Percentiles rank a stretch among this genome's conserved stretches.
Evolutionary conservation across 495 filamentous ascomycete species (phyloP).

Genomic region (Astrothelium subdiscretum): DNA sequence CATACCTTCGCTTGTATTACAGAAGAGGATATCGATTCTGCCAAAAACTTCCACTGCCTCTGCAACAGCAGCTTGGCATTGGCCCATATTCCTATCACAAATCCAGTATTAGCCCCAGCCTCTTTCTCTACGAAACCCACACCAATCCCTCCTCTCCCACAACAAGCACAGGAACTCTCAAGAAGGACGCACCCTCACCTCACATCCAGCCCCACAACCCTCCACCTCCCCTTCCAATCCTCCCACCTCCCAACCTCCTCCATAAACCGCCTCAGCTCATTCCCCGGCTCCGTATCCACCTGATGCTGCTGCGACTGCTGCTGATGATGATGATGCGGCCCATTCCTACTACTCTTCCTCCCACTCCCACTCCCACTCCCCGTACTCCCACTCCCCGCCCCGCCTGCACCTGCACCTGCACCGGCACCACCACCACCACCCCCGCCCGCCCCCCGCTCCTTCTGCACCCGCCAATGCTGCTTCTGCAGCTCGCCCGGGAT

Average conservation of each 20-base stretch:
- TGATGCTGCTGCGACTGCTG: neutral
- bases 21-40: conserved; percentile 76
- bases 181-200: conserved; percentile 11
- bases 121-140: conserved; percentile 19
- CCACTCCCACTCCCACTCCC: neutral
- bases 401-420: conserved; percentile 38
- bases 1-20: conserved; percentile 73
- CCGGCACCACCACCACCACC: conserved; percentile 40
- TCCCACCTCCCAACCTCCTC: conserved; percentile 44
- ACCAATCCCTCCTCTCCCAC: conserved; percentile 41
- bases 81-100: conserved; percentile 21
- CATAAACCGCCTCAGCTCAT: conserved; percentile 41
- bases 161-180: neutral
- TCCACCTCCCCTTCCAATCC: conserved; percentile 27
- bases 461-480: conserved; percentile 15
- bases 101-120: conserved; percentile 2
- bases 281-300: conserved; percentile 22
- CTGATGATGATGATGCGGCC: too few relatives aligned
- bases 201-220: conserved; percentile 30
- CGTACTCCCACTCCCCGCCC: conserved; percentile 23
- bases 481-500: conserved; percentile 47
- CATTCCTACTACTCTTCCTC: neutral
- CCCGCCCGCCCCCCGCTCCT: conserved; percentile 34
- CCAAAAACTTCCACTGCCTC: conserved; percentile 76
- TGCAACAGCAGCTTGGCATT: conserved; percentile 72